Percentiles rank a stretch among this genome's conserved stretches.
These are phyloP conservation scores for Globisporangium mamillatum DNA, from an alignment of 352 stramenopile genomes.

Conservation along the genomic window DNA sequence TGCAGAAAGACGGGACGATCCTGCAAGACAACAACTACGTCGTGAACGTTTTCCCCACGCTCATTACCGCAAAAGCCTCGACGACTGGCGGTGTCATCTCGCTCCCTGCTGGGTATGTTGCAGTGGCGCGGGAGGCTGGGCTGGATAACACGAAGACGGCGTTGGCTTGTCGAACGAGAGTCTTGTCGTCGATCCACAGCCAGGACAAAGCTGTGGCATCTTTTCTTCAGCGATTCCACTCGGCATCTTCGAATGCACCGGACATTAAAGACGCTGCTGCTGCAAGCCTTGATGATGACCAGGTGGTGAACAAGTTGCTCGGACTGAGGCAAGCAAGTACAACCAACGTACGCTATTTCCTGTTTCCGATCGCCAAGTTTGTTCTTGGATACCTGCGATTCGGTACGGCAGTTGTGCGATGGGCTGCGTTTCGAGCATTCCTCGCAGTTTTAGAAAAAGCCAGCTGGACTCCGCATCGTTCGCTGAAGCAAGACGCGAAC, in stretches of 20 bases:
- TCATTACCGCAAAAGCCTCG: slow-evolving; percentile 19
- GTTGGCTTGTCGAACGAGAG: slow-evolving; percentile 41
- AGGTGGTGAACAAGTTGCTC: slow-evolving; percentile 29
- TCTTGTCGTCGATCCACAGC: slow-evolving; percentile 57
- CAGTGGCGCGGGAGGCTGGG: slow-evolving; percentile 21
- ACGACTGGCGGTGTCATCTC: slow-evolving; percentile 27
- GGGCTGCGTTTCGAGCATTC: slow-evolving; percentile 53
- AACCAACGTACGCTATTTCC: slow-evolving; percentile 48
- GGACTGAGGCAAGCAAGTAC: slow-evolving; percentile 30
- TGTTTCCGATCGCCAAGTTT: slow-evolving; percentile 44
- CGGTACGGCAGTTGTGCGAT: slow-evolving; percentile 35
- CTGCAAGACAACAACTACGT: slow-evolving; percentile 45
- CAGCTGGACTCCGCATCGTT: slow-evolving; percentile 40
- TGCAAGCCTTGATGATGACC: slow-evolving; percentile 24
- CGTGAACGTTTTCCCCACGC: slow-evolving; percentile 34
- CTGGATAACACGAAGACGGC: slow-evolving; percentile 37
- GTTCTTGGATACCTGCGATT: slow-evolving; percentile 53
- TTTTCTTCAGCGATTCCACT: slow-evolving; percentile 55
- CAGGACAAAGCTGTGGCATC: slow-evolving; percentile 43
- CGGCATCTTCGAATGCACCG: neutral
- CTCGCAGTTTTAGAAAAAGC: slow-evolving; percentile 59
- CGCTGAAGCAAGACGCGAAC: slow-evolving; percentile 38
- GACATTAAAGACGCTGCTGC: neutral
- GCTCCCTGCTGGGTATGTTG: slow-evolving; percentile 43
- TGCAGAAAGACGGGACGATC: slow-evolving; percentile 46